Evolutionary conservation across 305 asterid species (phyloP), one percentile per base, ranked within the genome.

Genomic region (Plantago lanceolata): DNA sequence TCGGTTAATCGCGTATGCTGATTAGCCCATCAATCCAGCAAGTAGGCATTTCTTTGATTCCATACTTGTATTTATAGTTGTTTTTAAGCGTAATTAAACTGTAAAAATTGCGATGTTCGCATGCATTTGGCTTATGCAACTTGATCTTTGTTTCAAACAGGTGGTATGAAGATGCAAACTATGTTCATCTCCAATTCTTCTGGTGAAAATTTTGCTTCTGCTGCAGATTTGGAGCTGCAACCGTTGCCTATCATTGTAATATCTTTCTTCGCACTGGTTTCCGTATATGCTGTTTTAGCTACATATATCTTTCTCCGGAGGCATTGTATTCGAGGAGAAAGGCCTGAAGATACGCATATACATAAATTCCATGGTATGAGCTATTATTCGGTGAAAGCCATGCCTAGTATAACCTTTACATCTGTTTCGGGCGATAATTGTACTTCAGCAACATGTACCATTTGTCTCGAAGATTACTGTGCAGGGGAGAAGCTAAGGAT

Each of bases 231-330:
- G 59, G 96, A 79, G 69, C 75, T 76, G 79, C 80, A 94, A 5
- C 94, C 96, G 18, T 87, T 97, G 95, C 81, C 97, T 40, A 85
- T 93, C 60, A 81, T 93, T 95, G 97, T 94, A n/a, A 81, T 87
- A 71, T 86, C 97, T 70, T 90, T 93, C 79, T 83, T 93, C 47
- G 83, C 95, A 33, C 68, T 93, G 68, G 85, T 93, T 3, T 95
- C 96, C 61, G 81, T 93, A 94, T 87, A 96, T 63, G 97, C 97
- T 16, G 84, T 85, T 37, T 59, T 93, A 60, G 92, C 99, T 20
- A 85, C 92, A 0, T 93, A 97, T 70, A 87, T 90, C 87, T 92
- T 87, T 80, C 82, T 82, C 19, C 71, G 91, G 61, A 85, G 96
- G 78, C 91, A 85, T 76, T 82, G 86, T 43, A 76, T 81, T 44